Percentiles rank a stretch among this genome's conserved stretches.
Conservation (phyloP, 208 protist genomes). For the Acanthamoeba culbertsoni region DNA sequence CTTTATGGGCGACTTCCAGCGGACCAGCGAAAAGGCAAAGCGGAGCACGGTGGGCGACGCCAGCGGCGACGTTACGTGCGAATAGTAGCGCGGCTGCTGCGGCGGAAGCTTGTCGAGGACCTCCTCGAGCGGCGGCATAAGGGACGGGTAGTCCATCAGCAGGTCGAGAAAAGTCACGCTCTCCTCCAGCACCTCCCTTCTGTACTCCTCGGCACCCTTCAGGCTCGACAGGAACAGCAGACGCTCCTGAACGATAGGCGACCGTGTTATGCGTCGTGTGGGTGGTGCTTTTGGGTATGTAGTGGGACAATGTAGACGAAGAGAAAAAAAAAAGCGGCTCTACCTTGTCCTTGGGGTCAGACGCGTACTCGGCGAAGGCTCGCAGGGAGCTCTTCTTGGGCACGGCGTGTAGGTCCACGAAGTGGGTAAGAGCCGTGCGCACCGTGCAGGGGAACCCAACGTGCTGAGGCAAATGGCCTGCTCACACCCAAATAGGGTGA, state of each 20-base stretch:
- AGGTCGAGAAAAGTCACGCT: conserved; percentile 43
- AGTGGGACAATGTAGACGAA: too few relatives aligned
- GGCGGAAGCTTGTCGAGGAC: conserved; percentile 14
- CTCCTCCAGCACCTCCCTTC: conserved; percentile 7
- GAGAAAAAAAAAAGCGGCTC: too few relatives aligned
- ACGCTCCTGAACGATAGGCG: background rate
- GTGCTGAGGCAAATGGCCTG: background rate
- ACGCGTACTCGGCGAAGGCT: conserved; percentile 47
- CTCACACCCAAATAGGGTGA: background rate
- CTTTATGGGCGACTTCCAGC: background rate
- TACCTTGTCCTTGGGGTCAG: conserved; percentile 55
- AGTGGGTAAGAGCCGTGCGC: conserved; percentile 27
- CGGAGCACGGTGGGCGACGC: background rate
- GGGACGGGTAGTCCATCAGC: conserved; percentile 42
- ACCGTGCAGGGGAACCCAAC: background rate
- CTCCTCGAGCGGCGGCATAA: background rate
- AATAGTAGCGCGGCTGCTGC: conserved; percentile 54
- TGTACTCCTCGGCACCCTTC: conserved; percentile 61
- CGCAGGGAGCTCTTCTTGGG: conserved; percentile 60
- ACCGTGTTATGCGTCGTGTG: background rate
- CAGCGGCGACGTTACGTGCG: background rate
- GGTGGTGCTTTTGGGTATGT: too few relatives aligned
- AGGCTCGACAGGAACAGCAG: conserved; percentile 11
- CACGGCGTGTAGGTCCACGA: conserved; percentile 54
- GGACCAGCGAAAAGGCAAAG: conserved; percentile 51